Conservation (phyloP, 1,284 basidiomycete genomes). For the Puccinia brachypodii region DNA sequence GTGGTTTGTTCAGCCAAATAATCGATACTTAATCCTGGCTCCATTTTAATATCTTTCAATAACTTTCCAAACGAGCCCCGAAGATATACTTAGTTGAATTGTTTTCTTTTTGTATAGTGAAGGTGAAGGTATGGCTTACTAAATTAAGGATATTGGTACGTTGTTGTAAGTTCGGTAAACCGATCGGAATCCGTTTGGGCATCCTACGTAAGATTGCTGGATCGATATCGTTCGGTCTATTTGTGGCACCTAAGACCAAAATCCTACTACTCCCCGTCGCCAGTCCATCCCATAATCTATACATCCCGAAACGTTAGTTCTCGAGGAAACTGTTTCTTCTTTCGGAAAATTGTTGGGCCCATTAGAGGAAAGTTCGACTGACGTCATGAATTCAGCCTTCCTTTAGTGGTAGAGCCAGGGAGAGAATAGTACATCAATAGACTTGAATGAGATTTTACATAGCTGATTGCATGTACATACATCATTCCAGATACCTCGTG, state of each 20-base stretch:
- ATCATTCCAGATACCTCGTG: constrained; percentile 99
- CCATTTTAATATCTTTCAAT: constrained; percentile 59
- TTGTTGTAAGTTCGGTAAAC: constrained; percentile 77
- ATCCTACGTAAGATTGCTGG: constrained; percentile 90
- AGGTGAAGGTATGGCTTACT: constrained; percentile 61
- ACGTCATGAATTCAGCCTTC: constrained; percentile 99
- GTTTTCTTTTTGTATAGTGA: neutral
- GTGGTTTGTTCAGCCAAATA: constrained; percentile 71
- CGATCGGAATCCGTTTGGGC: constrained; percentile 94
- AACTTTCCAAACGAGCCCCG: neutral
- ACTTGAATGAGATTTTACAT: no score
- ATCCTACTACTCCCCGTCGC: constrained; percentile 74
- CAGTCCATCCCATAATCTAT: constrained; percentile 94
- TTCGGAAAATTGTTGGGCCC: neutral
- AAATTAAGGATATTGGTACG: constrained; percentile 83
- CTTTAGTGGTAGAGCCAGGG: neutral
- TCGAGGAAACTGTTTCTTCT: neutral
- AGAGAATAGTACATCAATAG: neutral
- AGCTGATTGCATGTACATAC: constrained; percentile 52
- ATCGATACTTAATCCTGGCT: constrained; percentile 67
- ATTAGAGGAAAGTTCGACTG: constrained; percentile 56
- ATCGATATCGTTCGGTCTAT: constrained; percentile 93
- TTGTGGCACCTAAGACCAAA: constrained; percentile 91
- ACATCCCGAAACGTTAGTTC: neutral
- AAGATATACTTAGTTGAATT: neutral